Evolutionary conservation across 2,329 filamentous ascomycete genomes (phyloP), one percentile per base, ranked within the genome.

Genomic region (Penicillium nordicum): DNA sequence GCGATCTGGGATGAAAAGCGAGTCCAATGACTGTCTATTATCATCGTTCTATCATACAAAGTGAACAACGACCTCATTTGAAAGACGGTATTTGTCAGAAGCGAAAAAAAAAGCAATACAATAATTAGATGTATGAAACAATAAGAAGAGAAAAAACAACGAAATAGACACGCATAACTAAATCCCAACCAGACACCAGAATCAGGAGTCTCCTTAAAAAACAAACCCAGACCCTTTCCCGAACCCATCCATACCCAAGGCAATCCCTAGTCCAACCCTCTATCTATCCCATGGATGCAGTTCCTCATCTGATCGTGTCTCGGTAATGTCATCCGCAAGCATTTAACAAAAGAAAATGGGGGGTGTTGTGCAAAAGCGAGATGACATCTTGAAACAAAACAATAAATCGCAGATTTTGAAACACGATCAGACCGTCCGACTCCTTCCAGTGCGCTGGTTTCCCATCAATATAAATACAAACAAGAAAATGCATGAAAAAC

Each of bases 281-380:
- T 54, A 54, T 61, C 59, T 53, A 53, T 44, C 56, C 40, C 60
- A 56, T 46, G 50, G 57, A 58, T 58, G 61, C 55, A 64, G 53
- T 61, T 66, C 61, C 58, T 66, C 64, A 59, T 66, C 63, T 61
- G 64, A 61, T 65, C 64, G 62, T 64, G 63, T 65, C 64, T 64
- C 62, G 63, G 58, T 61, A 65, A 63, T 64, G 60, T 61, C 62
- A 60, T 62, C 62, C 64, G 53, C 52, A 59, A 58, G 59, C 58
- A 60, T 57, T 57, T 42, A 48, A 56, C 56, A 65, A 63, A 59
- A 55, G 44, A 49, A 54, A 61, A 60, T 46, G 53, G 37, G 52
- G 27, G 36, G 40, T 12, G 41, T n/a, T 37, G 40, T 37, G 40
- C 41, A 45, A 30, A 18, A 34, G 42, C 27, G n/a, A 43, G 50